Evolutionary conservation across 805 yeast species (phyloP), one percentile per base, ranked within the genome.

Genomic region (Tetrapisispora nanseiensis): DNA sequence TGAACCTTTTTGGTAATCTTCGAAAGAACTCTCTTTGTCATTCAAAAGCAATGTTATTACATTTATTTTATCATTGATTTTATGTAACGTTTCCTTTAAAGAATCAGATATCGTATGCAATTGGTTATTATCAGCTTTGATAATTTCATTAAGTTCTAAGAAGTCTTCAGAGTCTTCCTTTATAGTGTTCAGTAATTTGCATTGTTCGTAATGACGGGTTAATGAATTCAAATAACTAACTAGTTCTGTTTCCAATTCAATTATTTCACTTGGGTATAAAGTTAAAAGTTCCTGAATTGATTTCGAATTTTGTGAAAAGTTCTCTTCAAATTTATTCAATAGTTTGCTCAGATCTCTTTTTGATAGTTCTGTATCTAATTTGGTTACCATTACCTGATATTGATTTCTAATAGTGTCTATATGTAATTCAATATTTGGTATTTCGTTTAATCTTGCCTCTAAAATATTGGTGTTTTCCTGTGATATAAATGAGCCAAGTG

Each of bases 201-300:
- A 83, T 55, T 84, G 86, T 59, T 87, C 96, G 52, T 79, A 86
- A 62, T 87, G 95, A 41, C 75, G 76, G 10, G 95, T 81, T 37
- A 87, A 65, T 52, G 87, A 76, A 43, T 77, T 79, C 27, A 89
- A 64, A 15, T 82, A 66, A 2, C 73, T 70, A 1, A 85, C 94
- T 61, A 86, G 69, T 41, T 82, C 92, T 44, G 71, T 69, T 41
- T 86, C 95, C 7, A 42, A 34, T 6, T 15, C 24, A 2, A n/a
- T 19, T 15, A 47, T 22, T 13, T 42, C 30, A 13, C 34, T 37
- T 2, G 54, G 50, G 30, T 42, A 40, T 3, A 44, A 51, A n/a
- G 64, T 65, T 6, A 59, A 49, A n/a, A 52, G 32, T n/a, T 40
- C 31, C 6, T 54, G 37, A 22, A 49, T 44, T 3, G 49, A 54